Evolutionary conservation across 2,329 filamentous ascomycete species (phyloP), one percentile per base, ranked within the genome.

Genomic region (Shiraia sp.): DNA sequence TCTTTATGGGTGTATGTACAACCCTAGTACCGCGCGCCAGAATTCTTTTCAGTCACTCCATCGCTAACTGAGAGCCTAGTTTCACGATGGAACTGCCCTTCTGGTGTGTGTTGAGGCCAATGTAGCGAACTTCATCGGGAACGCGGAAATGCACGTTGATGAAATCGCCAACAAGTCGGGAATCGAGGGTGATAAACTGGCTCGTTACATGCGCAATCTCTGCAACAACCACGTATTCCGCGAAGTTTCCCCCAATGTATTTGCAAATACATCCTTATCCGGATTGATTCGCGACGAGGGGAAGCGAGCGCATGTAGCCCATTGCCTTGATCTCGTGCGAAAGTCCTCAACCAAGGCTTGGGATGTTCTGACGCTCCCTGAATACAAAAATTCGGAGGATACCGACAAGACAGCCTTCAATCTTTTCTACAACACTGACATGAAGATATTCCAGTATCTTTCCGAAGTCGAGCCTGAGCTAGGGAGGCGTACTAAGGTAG

Each of bases 381-480:
- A 39, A 24, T 39, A 31, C 26, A 30, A 31, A 28, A 39, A 39
- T 12, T 31, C 26, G 4, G 17, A 39, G 3, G 36, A 26, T 19
- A 26, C 36, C 15, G 23, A 32, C 36, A 39, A 39, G 27, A 39
- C 36, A 16, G 36, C 36, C 17, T 39, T 39, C 26, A 39, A 39
- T 32, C 15, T 39, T 23, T 26, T 28, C 13, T 39, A 39, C 36
- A 24, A 31, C 27, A 39, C 36, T 12, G 15, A 30, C 14, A 6
- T 39, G 26, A 32, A 31, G 16, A 30, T 39, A 17, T 39, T 39
- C 26, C 36, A 39, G 25, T 39, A 39, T 28, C 15, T 39, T 24
- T 39, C 36, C 12, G 36, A 39, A 16, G 36, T 39, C 24, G 36
- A 39, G 15, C 37, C 37, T 6, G 37, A 40, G n/a, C 26, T 40